Conservation (phyloP, 1,139 yeast species). For the Debaryomyces fabryi region DNA sequence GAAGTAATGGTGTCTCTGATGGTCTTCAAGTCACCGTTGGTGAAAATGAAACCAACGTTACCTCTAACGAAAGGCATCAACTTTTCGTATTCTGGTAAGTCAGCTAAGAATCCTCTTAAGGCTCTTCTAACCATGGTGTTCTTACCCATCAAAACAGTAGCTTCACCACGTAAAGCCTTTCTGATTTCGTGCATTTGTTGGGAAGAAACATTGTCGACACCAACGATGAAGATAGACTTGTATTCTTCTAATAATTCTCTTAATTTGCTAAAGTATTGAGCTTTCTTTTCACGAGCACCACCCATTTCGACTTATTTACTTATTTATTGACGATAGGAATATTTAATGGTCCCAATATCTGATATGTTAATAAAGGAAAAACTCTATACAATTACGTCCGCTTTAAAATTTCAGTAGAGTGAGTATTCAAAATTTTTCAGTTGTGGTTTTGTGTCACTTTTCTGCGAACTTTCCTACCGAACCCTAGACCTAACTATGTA, state of each 20-base stretch:
- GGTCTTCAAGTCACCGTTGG: constrained; percentile 90
- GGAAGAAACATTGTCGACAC: constrained; percentile 99
- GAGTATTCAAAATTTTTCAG: constrained; percentile 2
- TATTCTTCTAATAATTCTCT: constrained; percentile 94
- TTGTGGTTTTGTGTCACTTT: constrained; percentile 6
- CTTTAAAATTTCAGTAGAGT: constrained; percentile 2
- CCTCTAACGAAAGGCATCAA: constrained; percentile 94
- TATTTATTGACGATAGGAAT: constrained; percentile 78
- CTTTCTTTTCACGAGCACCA: constrained; percentile 98
- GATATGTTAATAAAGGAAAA: neutral
- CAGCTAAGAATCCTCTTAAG: constrained; percentile 91
- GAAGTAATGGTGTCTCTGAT: constrained; percentile 84
- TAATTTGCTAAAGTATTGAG: constrained; percentile 92
- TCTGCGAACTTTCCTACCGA: neutral
- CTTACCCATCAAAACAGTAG: constrained; percentile 98
- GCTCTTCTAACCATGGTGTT: constrained; percentile 99
- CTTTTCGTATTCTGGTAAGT: constrained; percentile 95
- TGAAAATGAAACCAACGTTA: constrained; percentile 99
- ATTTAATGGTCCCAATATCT: constrained; percentile 69
- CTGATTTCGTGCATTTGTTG: constrained; percentile 99
- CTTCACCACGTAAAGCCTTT: constrained; percentile 93
- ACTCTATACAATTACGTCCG: neutral
- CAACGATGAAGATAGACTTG: constrained; percentile 98
- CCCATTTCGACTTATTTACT: constrained; percentile 91
- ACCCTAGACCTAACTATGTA: constrained; percentile 13